phyloP scores from a whole-genome alignment of 2,329 filamentous ascomycete species.

The Purpureocillium takamizusanense region DNA sequence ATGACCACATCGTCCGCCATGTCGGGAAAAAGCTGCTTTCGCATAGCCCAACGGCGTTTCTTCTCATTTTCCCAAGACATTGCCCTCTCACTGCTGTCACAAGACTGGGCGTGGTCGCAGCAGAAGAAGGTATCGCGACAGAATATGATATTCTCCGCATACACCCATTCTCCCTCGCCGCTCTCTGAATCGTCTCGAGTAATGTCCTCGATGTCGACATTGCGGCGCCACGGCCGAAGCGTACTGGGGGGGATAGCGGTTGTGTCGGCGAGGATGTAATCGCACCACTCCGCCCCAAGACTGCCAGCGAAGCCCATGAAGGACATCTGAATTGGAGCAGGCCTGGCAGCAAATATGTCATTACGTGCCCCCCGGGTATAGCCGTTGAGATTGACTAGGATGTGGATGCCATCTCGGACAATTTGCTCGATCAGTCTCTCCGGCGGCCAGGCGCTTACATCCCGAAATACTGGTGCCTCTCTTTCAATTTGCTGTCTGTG shows the following conservation, averaged over 20 bases:
- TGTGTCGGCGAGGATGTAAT: constrained; percentile 87
- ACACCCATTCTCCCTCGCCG: constrained; percentile 76
- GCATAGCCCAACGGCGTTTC: constrained; percentile 77
- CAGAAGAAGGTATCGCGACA: constrained; percentile 96
- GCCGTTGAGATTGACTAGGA: constrained; percentile 94
- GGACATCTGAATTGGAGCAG: constrained; percentile 95
- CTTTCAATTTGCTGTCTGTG: constrained; percentile 89
- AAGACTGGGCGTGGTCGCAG: constrained; percentile 91
- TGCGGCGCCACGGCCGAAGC: constrained; percentile 69
- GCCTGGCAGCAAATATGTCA: constrained; percentile 90
- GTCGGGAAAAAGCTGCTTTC: constrained; percentile 80
- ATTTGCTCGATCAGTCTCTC: constrained; percentile 83
- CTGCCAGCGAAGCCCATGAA: constrained; percentile 99
- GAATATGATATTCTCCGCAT: constrained; percentile 94
- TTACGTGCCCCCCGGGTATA: constrained; percentile 96
- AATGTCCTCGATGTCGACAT: constrained; percentile 64
- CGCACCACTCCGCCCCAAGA: constrained; percentile 94
- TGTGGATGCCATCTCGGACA: constrained; percentile 79
- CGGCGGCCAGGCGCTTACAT: constrained; percentile 78
- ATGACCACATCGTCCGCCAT: constrained; percentile 80
- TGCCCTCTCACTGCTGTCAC: constrained; percentile 57
- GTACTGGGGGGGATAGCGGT: constrained; percentile 79
- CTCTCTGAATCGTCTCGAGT: constrained; percentile 58
- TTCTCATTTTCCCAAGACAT: constrained; percentile 82
- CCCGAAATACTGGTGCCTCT: constrained; percentile 83